phyloP scores from a whole-genome alignment of 352 stramenopile genomes.

The Blastocystis sp. region DNA sequence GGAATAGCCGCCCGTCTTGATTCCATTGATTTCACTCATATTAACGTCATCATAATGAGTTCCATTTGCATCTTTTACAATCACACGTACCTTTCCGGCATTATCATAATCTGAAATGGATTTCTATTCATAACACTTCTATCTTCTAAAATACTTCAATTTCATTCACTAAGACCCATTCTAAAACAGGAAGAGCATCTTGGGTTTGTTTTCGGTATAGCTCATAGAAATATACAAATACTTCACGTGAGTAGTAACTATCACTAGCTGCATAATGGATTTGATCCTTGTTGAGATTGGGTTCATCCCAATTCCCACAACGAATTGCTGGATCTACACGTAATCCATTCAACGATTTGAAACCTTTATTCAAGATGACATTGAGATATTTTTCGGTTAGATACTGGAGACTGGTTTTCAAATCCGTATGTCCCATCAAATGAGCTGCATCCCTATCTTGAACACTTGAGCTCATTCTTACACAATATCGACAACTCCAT shows the following conservation, averaged over 20 bases:
- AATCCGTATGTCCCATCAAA: conserved; percentile 50
- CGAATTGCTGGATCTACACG: conserved; percentile 11
- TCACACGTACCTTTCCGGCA: not conserved
- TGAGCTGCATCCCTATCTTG: conserved; percentile 15
- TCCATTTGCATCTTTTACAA: conserved; percentile 39
- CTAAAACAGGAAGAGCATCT: conserved; percentile 7
- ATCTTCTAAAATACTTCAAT: not conserved
- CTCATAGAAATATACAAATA: conserved; percentile 42
- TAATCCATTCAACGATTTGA: not conserved
- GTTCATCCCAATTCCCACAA: conserved; percentile 35
- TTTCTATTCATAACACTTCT: not conserved
- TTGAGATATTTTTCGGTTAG: conserved; percentile 41
- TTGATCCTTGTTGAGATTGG: not conserved
- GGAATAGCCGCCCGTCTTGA: conserved; percentile 5
- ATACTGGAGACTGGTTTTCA: conserved; percentile 51
- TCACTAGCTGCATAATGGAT: conserved; percentile 37
- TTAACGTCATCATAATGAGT: not conserved
- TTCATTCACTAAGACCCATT: not conserved
- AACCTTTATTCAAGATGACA: not conserved
- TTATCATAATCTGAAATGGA: not conserved
- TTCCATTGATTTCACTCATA: not conserved
- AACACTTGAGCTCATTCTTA: not conserved
- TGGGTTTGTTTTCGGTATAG: not conserved
- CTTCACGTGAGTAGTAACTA: conserved; percentile 39
- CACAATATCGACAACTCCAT: conserved; percentile 36